A percentile compares a stretch with the other conserved stretches of the same genome.
Conservation (phyloP, 2,329 filamentous ascomycete genomes). For the Ceratocystis smalleyi region DNA sequence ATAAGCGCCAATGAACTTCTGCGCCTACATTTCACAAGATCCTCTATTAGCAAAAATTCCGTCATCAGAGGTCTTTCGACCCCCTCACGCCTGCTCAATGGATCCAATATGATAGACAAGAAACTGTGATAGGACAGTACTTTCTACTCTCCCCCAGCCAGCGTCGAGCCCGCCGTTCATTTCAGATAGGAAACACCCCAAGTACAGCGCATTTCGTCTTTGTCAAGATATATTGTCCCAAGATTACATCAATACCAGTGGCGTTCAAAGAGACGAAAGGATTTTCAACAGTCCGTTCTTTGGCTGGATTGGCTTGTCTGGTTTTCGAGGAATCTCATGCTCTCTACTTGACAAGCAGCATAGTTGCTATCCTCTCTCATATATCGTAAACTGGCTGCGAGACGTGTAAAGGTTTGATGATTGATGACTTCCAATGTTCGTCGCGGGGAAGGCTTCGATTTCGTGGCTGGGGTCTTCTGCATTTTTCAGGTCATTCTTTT, state of each 20-base stretch:
- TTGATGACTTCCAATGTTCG: not conserved
- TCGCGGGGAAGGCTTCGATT: constrained; percentile 4
- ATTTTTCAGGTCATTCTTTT: constrained; percentile 18
- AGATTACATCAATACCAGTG: not conserved
- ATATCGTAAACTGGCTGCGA: not conserved
- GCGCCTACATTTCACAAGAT: constrained; percentile 43
- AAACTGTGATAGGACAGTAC: not conserved
- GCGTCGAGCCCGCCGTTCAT: constrained; percentile 20
- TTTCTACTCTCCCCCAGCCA: not conserved
- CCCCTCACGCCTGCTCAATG: constrained; percentile 54
- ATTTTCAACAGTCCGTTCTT: not conserved
- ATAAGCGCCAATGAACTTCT: constrained; percentile 80
- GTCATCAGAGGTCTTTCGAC: constrained; percentile 59
- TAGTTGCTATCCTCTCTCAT: not conserved
- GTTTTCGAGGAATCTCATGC: too few relatives aligned
- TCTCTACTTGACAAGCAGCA: too few relatives aligned
- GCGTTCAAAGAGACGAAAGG: not conserved
- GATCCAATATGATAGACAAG: constrained; percentile 19
- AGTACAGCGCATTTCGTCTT: not conserved
- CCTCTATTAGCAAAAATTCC: constrained; percentile 55
- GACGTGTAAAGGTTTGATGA: not conserved
- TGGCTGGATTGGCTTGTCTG: not conserved
- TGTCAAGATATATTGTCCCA: not conserved
- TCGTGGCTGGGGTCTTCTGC: constrained; percentile 2
- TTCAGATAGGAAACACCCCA: constrained; percentile 18